A percentile compares a stretch with the other conserved stretches of the same genome.
Evolutionary conservation across 2,329 filamentous ascomycete genomes (phyloP).

Genomic region (Ophiostoma sp.): DNA sequence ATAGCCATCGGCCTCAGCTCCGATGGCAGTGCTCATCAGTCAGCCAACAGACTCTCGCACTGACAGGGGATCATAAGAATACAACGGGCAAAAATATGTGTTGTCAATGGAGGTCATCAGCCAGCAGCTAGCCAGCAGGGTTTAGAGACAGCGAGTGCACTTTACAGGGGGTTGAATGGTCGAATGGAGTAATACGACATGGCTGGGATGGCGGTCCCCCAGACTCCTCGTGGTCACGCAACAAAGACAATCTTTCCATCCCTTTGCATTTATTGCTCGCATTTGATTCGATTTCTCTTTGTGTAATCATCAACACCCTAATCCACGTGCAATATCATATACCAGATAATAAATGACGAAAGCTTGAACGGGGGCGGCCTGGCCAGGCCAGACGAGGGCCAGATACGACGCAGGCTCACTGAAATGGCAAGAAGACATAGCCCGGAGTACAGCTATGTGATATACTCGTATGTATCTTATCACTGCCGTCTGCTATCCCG

Average conservation of each 20-base stretch:
- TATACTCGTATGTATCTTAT: too few relatives aligned
- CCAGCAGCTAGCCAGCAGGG: background rate
- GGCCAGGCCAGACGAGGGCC: slow-evolving; percentile 8
- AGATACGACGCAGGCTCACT: background rate
- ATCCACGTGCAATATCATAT: background rate
- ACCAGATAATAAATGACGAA: background rate
- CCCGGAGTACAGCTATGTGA: too few relatives aligned
- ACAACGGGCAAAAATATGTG: background rate
- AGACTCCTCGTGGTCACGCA: background rate
- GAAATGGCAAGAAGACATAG: too few relatives aligned
- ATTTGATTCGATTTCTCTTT: background rate
- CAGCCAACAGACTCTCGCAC: slow-evolving; percentile 1
- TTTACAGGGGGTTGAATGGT: background rate
- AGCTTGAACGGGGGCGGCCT: background rate
- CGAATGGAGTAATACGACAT: background rate
- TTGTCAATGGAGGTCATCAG: background rate
- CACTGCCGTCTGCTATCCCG: background rate
- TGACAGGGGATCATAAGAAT: background rate
- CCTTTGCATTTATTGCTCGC: background rate
- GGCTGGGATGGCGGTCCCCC: background rate
- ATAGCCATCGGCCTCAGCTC: background rate
- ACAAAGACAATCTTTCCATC: background rate
- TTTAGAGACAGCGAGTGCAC: background rate
- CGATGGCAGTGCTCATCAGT: background rate
- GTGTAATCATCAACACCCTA: background rate